Percentiles rank a stretch among this genome's conserved stretches.
Evolutionary conservation across 208 protist species (phyloP).

Genomic region (Crithidia acanthocephali): DNA sequence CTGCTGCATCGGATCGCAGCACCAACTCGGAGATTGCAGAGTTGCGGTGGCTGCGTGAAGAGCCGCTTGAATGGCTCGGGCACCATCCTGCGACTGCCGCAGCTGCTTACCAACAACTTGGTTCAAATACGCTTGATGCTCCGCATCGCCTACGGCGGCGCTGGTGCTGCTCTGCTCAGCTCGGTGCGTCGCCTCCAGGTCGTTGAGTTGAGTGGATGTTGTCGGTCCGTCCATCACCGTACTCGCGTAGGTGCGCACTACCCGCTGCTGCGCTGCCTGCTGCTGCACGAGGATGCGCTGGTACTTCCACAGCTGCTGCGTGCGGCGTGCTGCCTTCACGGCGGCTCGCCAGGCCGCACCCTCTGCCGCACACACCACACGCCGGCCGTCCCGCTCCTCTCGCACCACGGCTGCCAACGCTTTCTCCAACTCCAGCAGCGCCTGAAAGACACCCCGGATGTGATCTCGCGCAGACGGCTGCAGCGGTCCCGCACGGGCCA

Average conservation of each 20-base stretch:
- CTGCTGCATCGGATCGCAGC: neutral
- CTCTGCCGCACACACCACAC: neutral
- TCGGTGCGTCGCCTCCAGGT: neutral
- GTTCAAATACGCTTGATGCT: neutral
- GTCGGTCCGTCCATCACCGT: neutral
- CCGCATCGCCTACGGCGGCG: neutral
- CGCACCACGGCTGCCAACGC: neutral
- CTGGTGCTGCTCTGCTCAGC: neutral
- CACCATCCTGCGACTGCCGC: neutral
- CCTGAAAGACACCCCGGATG: neutral
- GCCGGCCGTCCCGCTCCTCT: neutral
- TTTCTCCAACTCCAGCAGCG: neutral
- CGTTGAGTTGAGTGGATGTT: neutral
- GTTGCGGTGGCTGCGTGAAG: neutral
- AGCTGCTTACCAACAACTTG: neutral
- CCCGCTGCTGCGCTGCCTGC: neutral
- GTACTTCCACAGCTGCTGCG: constrained; percentile 3
- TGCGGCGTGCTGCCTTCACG: neutral
- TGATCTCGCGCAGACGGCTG: neutral
- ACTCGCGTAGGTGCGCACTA: neutral
- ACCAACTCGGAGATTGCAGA: constrained; percentile 4
- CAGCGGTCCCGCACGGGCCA: constrained; percentile 11
- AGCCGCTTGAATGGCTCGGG: neutral
- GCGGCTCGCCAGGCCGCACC: neutral
- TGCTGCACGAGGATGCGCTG: neutral